These are phyloP conservation scores for Aspergillus sp. DNA, from an alignment of 2,329 filamentous ascomycete species.

Conservation along the genomic window DNA sequence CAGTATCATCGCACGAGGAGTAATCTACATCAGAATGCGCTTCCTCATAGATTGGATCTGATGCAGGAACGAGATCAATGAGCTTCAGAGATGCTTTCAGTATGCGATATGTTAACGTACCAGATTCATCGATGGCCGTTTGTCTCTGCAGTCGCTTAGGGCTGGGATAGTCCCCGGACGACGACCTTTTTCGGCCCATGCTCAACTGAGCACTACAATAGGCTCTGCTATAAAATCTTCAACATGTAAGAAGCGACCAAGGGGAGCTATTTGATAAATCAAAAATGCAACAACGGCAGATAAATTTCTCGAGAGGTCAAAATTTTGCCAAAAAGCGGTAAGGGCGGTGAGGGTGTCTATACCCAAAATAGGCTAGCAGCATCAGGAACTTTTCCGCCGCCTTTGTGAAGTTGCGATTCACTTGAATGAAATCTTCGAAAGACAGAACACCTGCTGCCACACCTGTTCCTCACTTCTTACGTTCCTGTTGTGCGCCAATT, in stretches of 20 bases:
- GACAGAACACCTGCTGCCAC: slow-evolving; percentile 15
- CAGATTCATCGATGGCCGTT: slow-evolving; percentile 26
- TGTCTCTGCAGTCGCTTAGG: slow-evolving; percentile 35
- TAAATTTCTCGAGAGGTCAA: slow-evolving; percentile 18
- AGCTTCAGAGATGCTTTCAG: not conserved
- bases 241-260: not conserved
- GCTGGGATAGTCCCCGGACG: slow-evolving; percentile 23
- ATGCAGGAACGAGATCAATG: not conserved
- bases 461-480: slow-evolving; percentile 16
- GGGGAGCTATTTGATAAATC: not conserved
- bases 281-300: slow-evolving; percentile 9
- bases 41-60: slow-evolving; percentile 36
- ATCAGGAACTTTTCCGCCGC: slow-evolving; percentile 38
- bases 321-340: slow-evolving; percentile 30
- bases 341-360: slow-evolving; percentile 30
- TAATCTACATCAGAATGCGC: slow-evolving; percentile 36
- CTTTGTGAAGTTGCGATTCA: slow-evolving; percentile 25
- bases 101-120: slow-evolving; percentile 23
- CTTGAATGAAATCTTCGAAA: slow-evolving; percentile 18
- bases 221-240: not conserved
- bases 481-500: slow-evolving; percentile 10
- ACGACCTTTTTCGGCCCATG: slow-evolving; percentile 41
- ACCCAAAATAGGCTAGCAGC: slow-evolving; percentile 28
- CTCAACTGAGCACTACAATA: slow-evolving; percentile 8
- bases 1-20: slow-evolving; percentile 27